phyloP scores from a whole-genome alignment of 2,329 filamentous ascomycete genomes.

The Fusarium bulbicola region DNA sequence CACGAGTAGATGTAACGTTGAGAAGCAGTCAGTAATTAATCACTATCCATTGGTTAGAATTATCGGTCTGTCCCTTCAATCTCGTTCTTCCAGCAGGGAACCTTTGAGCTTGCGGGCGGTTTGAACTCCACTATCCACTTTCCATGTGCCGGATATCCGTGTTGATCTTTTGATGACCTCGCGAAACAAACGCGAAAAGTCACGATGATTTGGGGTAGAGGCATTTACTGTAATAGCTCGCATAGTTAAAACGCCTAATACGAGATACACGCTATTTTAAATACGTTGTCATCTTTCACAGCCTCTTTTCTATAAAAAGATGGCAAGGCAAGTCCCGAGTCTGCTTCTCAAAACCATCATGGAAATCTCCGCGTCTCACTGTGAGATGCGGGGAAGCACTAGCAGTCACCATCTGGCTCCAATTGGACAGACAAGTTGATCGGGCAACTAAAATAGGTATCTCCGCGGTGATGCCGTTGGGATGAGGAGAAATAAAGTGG shows the following conservation, averaged over 20 bases:
- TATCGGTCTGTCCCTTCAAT: not conserved
- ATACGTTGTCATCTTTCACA: fast-evolving
- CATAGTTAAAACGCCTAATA: fast-evolving
- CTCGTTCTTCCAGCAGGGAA: not conserved
- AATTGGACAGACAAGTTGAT: not conserved
- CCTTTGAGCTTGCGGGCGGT: not conserved
- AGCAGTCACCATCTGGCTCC: fast-evolving
- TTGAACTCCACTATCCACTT: not conserved
- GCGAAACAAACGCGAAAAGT: not conserved
- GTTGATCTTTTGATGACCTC: not conserved
- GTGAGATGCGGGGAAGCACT: not conserved
- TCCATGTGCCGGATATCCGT: not conserved
- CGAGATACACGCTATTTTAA: not conserved
- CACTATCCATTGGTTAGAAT: not conserved
- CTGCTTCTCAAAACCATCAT: not conserved
- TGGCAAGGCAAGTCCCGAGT: not conserved
- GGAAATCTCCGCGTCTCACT: not conserved
- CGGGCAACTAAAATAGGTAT: not conserved
- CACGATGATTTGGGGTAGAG: not conserved
- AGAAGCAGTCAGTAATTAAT: not conserved
- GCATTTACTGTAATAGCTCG: not conserved
- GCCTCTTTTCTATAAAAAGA: not conserved
- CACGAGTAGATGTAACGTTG: not conserved
- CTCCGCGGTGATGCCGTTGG: not conserved
- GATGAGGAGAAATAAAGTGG: not conserved